Conservation (phyloP, 305 asterid species). For the Rubia tinctorum region DNA sequence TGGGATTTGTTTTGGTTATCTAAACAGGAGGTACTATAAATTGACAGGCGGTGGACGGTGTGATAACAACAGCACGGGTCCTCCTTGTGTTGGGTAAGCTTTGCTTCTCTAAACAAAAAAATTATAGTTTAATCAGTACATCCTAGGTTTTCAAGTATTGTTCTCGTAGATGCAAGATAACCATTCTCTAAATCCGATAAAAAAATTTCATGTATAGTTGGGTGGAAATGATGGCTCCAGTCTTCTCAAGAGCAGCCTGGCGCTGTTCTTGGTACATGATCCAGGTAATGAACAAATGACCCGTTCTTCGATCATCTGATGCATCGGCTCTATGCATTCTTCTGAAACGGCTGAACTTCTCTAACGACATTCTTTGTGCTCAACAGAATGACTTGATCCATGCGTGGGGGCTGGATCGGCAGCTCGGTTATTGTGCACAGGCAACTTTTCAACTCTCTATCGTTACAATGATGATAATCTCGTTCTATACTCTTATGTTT, state of each 20-base stretch:
- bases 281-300: constrained; percentile 46
- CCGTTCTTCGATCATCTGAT: background rate
- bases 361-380: background rate
- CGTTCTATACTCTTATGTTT: constrained; percentile 10
- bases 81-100: constrained; percentile 90
- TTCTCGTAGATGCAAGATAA: background rate
- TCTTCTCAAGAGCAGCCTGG: constrained; percentile 93
- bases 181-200: background rate
- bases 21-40: constrained; percentile 63
- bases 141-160: background rate
- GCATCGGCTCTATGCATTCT: background rate
- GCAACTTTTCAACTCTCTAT: constrained; percentile 30
- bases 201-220: constrained; percentile 42
- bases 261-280: constrained; percentile 89
- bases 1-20: constrained; percentile 14
- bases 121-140: background rate
- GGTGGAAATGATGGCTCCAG: constrained; percentile 99
- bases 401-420: constrained; percentile 95
- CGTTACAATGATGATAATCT: background rate
- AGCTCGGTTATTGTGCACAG: constrained; percentile 97
- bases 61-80: constrained; percentile 59
- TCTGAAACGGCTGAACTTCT: background rate
- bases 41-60: constrained; percentile 63
- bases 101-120: background rate
- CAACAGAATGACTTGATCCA: constrained; percentile 90